Percentiles rank a stretch among this genome's conserved stretches.
Conservation (phyloP, 2,329 filamentous ascomycete genomes). For the Colletotrichum sp. region DNA sequence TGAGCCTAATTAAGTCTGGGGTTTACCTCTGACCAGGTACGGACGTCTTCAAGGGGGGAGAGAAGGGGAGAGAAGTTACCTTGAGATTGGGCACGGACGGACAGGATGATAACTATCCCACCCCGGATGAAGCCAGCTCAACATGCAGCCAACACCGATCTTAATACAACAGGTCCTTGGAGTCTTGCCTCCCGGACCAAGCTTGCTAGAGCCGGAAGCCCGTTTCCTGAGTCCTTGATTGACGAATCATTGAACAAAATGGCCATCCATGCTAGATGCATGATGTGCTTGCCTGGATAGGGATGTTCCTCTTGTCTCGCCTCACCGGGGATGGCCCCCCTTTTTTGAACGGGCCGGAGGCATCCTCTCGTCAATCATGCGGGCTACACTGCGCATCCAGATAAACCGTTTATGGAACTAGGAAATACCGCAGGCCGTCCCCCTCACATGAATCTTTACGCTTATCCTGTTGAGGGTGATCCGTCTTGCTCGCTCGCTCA, state of each 20-base stretch:
- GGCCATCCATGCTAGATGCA: background rate
- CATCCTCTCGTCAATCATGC: background rate
- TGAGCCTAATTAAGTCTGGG: background rate
- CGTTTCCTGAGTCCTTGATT: background rate
- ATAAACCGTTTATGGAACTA: background rate
- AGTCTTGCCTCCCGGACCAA: background rate
- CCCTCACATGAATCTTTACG: slow-evolving; percentile 24
- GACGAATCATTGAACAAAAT: background rate
- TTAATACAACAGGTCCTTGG: slow-evolving; percentile 22
- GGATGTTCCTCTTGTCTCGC: background rate
- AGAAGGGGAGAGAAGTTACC: background rate
- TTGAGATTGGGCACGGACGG: background rate
- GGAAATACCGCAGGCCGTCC: slow-evolving; percentile 26
- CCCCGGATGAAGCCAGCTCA: slow-evolving; percentile 8
- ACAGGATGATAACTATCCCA: background rate
- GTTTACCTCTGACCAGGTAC: background rate
- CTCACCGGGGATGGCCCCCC: background rate
- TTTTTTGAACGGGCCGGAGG: background rate
- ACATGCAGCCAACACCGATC: slow-evolving; percentile 32
- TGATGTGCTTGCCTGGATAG: background rate
- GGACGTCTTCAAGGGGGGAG: background rate
- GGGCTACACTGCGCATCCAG: background rate
- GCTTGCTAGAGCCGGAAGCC: slow-evolving; percentile 7
- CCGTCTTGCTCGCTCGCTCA: background rate
- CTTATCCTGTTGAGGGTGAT: background rate